These are phyloP conservation scores for Pseudotulostoma volvatum DNA, from an alignment of 495 filamentous ascomycete species.

Conservation along the genomic window DNA sequence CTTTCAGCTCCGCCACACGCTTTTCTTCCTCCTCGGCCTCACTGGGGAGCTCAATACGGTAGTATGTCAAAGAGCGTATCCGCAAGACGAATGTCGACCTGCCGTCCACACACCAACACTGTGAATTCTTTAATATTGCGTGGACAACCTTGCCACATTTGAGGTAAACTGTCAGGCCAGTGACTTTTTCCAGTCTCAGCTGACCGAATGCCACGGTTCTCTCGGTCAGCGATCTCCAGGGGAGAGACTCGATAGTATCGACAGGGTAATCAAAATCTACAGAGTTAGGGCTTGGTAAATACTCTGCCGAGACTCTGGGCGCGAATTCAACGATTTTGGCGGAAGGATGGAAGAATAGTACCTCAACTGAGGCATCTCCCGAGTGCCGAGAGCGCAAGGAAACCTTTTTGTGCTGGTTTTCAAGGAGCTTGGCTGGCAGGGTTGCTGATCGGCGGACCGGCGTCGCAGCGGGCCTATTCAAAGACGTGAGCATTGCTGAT, in stretches of 20 bases:
- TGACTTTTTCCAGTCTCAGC: slow-evolving; percentile 63
- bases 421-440: slow-evolving; percentile 34
- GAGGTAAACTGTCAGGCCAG: slow-evolving; percentile 68
- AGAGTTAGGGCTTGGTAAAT: slow-evolving; percentile 17
- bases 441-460: slow-evolving; percentile 41
- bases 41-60: slow-evolving; percentile 71
- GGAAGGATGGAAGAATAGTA: slow-evolving; percentile 51
- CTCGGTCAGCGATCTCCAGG: slow-evolving; percentile 62
- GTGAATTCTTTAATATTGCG: slow-evolving; percentile 72
- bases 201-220: slow-evolving; percentile 67
- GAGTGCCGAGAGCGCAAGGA: slow-evolving; percentile 10
- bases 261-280: slow-evolving; percentile 32
- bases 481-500: slow-evolving; percentile 28
- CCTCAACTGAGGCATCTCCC: slow-evolving; percentile 38
- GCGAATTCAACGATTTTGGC: slow-evolving; percentile 51
- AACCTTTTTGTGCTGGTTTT: slow-evolving; percentile 14
- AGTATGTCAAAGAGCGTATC: slow-evolving; percentile 64
- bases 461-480: slow-evolving; percentile 18
- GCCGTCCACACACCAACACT: slow-evolving; percentile 85
- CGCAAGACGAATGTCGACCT: slow-evolving; percentile 68
- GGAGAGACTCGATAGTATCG: slow-evolving; percentile 36
- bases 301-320: slow-evolving; percentile 24
- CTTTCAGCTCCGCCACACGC: slow-evolving; percentile 47
- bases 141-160: slow-evolving; percentile 66
- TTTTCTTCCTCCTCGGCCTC: slow-evolving; percentile 39